Percentiles rank a stretch among this genome's conserved stretches.
Evolutionary conservation across 176 grass and related monocot genomes (phyloP).

Genomic region (Cymbopogon citratus): DNA sequence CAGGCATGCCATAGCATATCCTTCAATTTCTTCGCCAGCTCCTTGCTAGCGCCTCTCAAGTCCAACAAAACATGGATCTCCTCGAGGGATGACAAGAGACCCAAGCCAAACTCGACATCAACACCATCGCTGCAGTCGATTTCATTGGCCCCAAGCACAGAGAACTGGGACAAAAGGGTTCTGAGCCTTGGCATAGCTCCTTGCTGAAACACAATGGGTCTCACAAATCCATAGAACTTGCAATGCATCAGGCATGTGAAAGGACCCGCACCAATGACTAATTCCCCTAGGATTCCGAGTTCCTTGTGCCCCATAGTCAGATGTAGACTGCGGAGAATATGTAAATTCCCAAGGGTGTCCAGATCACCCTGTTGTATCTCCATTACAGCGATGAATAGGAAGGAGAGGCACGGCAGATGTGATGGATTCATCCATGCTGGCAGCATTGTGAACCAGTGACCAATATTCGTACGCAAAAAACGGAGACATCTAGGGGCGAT

Average conservation of each 20-base stretch:
- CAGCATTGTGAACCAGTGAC: not conserved
- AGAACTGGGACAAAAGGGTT: too few relatives aligned
- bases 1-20: too few relatives aligned
- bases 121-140: too few relatives aligned
- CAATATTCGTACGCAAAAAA: fast-evolving
- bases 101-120: too few relatives aligned
- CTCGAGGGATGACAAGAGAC: too few relatives aligned
- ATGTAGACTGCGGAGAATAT: not conserved
- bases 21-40: too few relatives aligned
- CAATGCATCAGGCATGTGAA: not conserved
- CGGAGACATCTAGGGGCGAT: not conserved
- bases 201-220: not conserved
- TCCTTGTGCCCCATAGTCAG: not conserved
- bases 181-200: not conserved
- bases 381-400: not conserved
- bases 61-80: too few relatives aligned
- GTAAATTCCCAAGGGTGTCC: not conserved
- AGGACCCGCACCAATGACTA: too few relatives aligned
- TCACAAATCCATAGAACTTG: not conserved
- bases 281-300: not conserved
- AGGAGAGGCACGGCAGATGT: not conserved
- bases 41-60: too few relatives aligned
- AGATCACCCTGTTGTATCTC: not conserved
- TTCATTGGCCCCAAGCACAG: too few relatives aligned
- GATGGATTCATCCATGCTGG: not conserved